Base-by-base conservation (phyloP, 75 land plant genomes). In the Cryptomeria japonica region DNA sequence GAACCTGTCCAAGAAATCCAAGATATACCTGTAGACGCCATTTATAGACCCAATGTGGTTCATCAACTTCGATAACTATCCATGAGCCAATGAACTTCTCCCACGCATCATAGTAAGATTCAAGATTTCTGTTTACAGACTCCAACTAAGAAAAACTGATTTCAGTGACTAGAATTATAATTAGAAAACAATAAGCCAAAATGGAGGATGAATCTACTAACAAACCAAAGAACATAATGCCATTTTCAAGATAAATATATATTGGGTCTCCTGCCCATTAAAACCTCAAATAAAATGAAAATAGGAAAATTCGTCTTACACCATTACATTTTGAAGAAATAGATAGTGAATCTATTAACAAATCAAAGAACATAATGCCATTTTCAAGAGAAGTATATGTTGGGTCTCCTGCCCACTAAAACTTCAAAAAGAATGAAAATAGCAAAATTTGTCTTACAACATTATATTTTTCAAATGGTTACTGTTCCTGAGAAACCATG, bases 101-200 rank as follows among this genome's bases (percentile, higher is more conserved):
- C 99, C 99, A 98, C 75, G 96, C 95, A 89, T 98, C 95, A 88
- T 94, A 93, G 84, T 98, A 98, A 36, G 94, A 92, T 93, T 91
- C 94, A 51, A 98, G 94, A 84, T 97, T 94, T 79, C 88, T 95
- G 89, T 98, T 97, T 61, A 98, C 95, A 14, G 89, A 91, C 89
- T 93, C 99, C 41, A 98, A 93, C 99, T 98, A 93, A 80, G 55
- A 87, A 73, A 85, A 86, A 64, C 47, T 34, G 34, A 41, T 82
- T 75, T 82, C n/a, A 82, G 84, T 82, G 46, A 46, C 53, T 46
- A 44, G 0, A 25, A 82, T n/a, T 12, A 22, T 3, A 44, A 37
- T 80, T 38, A 19, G 47, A 37, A 79, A 44, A 42, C 46, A 13
- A n/a, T 82, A 16, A 75, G 37, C 77, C 32, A 75, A 39, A 82